Base-by-base conservation (phyloP, 2,329 filamentous ascomycete genomes). In the Alternaria viburni region DNA sequence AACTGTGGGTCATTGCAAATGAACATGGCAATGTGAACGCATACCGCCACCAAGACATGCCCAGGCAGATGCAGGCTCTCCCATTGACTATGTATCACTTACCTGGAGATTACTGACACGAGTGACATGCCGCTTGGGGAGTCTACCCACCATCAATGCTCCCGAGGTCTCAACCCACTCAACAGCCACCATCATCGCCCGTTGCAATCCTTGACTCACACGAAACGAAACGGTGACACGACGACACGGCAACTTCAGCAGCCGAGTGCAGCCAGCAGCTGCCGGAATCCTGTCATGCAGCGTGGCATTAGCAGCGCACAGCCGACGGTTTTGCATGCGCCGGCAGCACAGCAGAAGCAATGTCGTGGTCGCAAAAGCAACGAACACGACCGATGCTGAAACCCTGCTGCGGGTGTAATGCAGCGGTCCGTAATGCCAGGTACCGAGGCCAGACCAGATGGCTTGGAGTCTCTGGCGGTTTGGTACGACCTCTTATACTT, bases 231-330 rank as follows among this genome's bases (percentile, higher is more conserved):
- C 50, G 19, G 57, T 62, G 49, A 36, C 55, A 66, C 61, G 57
- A 51, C 51, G 36, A 54, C 25, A 51, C 44, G 59, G 62, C 55
- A 63, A 57, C 54, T 32, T 49, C 57, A 67, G 28, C 50, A 57
- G 44, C 56, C 61, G 50, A 54, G 26, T 25, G 52, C 59, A 57
- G 52, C 41, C 54, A 49, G 45, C 60, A 57, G 52, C 41, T 57
- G 52, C 60, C 60, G 64, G 54, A 58, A 46, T 63, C 44, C 23
- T 51, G 44, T 54, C 59, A 56, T 66, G 64, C 52, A 58, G 54
- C 30, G 64, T 73, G 61, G 46, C 51, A 68, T 69, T 65, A 61
- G 64, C 59, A 61, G 54, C 58, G 54, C 64, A 61, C 59, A 55
- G 63, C 55, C 55, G 49, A 52, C 61, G 59, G 67, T 57, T 64